A percentile compares a stretch with the other conserved stretches of the same genome.
These are phyloP conservation scores for Monilinia fructigena DNA, from an alignment of 2,329 filamentous ascomycete species.

Conservation along the genomic window DNA sequence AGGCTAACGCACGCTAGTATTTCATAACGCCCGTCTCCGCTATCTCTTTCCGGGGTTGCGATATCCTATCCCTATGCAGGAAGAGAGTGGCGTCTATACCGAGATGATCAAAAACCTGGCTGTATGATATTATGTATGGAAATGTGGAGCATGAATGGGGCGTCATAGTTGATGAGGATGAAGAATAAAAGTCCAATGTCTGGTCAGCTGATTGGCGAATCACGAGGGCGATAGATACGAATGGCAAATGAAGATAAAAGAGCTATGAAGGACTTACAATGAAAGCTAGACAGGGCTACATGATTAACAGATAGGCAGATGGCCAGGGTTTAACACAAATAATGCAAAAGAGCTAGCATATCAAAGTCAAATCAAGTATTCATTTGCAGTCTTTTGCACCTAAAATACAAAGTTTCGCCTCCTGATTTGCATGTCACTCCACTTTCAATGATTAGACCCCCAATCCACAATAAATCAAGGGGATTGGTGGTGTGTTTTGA, in stretches of 20 bases:
- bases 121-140: constrained; percentile 74
- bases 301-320: background rate
- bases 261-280: background rate
- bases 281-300: background rate
- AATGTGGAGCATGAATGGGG: constrained; percentile 67
- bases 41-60: constrained; percentile 64
- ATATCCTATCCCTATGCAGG: constrained; percentile 62
- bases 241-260: background rate
- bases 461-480: background rate
- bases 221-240: background rate
- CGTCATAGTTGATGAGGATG: constrained; percentile 59
- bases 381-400: constrained; percentile 23
- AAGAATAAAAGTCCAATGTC: background rate
- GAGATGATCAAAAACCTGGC: constrained; percentile 63
- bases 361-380: constrained; percentile 13
- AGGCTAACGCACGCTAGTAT: constrained; percentile 48
- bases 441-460: constrained; percentile 9
- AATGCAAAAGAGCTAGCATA: background rate
- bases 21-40: constrained; percentile 68
- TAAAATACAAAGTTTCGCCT: constrained; percentile 22
- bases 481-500: background rate
- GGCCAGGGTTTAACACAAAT: background rate
- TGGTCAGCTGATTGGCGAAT: background rate
- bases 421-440: constrained; percentile 10
- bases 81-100: constrained; percentile 55